These are phyloP conservation scores for Phragmites australis DNA, from an alignment of 176 grass and related monocot species.

Conservation along the genomic window DNA sequence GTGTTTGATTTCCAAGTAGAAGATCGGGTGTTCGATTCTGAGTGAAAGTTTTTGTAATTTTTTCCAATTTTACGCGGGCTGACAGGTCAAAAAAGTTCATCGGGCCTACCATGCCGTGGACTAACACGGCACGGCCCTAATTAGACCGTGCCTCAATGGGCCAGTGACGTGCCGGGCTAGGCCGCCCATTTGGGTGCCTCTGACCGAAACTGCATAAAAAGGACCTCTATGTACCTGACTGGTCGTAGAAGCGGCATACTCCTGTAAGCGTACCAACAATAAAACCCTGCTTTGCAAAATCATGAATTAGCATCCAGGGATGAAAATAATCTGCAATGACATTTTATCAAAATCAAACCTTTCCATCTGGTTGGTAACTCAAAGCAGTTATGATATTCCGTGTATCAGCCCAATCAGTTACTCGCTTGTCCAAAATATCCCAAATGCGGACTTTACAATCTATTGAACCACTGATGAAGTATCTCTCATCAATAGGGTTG, in stretches of 20 bases:
- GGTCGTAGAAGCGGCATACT: slow-evolving; percentile 73
- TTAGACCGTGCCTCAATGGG: too few relatives aligned
- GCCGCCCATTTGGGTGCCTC: too few relatives aligned
- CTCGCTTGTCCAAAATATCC: slow-evolving; percentile 69
- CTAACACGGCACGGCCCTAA: too few relatives aligned
- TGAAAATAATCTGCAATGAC: slow-evolving; percentile 4
- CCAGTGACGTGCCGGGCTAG: too few relatives aligned
- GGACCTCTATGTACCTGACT: slow-evolving; percentile 45
- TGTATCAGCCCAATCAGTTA: slow-evolving; percentile 82
- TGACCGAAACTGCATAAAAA: too few relatives aligned
- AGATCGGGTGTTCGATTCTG: too few relatives aligned
- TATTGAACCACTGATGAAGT: slow-evolving; percentile 90
- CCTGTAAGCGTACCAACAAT: slow-evolving; percentile 73
- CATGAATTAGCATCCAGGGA: slow-evolving; percentile 18
- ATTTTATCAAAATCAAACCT: slow-evolving; percentile 53
- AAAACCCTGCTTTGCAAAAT: slow-evolving; percentile 65
- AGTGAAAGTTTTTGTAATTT: too few relatives aligned
- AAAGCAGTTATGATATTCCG: slow-evolving; percentile 81
- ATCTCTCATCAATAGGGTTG: slow-evolving; percentile 69
- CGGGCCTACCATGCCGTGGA: too few relatives aligned
- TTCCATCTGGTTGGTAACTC: slow-evolving; percentile 75
- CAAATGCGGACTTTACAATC: slow-evolving; percentile 93
- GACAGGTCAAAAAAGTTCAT: too few relatives aligned
- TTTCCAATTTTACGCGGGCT: too few relatives aligned
- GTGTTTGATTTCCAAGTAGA: too few relatives aligned